Percentiles rank a stretch among this genome's conserved stretches.
Evolutionary conservation across 1,284 basidiomycete genomes (phyloP).

Genomic region (Sporisorium scitamineum): DNA sequence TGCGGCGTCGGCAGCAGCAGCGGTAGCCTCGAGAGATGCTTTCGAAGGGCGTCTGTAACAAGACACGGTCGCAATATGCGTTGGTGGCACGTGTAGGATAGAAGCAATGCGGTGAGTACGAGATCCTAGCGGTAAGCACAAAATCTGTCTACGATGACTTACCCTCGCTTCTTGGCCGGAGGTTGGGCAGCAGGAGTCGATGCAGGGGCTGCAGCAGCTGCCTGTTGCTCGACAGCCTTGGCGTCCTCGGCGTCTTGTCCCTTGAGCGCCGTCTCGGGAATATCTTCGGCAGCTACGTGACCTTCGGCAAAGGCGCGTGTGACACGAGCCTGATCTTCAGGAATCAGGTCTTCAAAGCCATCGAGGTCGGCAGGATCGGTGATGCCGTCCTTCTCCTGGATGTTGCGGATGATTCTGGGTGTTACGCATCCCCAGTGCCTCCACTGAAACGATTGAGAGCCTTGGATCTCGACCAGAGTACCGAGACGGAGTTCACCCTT

Average conservation of each 20-base stretch:
- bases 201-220: slow-evolving; percentile 6
- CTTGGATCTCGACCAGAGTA: slow-evolving; percentile 80
- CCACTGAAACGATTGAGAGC: slow-evolving; percentile 76
- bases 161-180: slow-evolving; percentile 46
- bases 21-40: slow-evolving; percentile 14
- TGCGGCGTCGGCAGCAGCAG: slow-evolving; percentile 9
- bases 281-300: slow-evolving; percentile 53
- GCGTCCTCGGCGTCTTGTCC: slow-evolving; percentile 26
- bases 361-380: slow-evolving; percentile 69
- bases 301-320: slow-evolving; percentile 46
- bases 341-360: slow-evolving; percentile 52
- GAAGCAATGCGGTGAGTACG: neutral
- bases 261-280: slow-evolving; percentile 41
- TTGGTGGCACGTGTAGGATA: neutral
- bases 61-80: neutral
- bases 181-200: slow-evolving; percentile 11
- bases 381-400: slow-evolving; percentile 75
- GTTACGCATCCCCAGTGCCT: slow-evolving; percentile 80
- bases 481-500: slow-evolving; percentile 83
- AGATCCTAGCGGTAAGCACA: neutral
- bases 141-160: neutral
- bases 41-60: slow-evolving; percentile 35
- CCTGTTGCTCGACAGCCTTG: slow-evolving; percentile 15
- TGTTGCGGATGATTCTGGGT: slow-evolving; percentile 75
- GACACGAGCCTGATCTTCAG: slow-evolving; percentile 40